Base-by-base conservation (phyloP, 73 alveolate genomes). In the Paraurostyla sp. region DNA sequence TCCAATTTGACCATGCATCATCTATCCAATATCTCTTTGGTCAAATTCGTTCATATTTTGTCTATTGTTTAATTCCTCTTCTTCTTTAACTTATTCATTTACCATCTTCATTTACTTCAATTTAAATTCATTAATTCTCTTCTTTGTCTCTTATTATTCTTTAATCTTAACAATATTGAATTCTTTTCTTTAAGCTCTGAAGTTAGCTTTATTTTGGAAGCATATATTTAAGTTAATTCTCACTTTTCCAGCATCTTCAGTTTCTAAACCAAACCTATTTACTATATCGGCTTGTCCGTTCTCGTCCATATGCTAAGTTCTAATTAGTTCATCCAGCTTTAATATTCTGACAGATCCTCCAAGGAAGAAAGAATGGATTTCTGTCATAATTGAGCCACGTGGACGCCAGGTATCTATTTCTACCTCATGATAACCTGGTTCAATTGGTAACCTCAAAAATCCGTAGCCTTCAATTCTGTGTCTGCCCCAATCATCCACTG, bases 401-500 rank as follows among this genome's bases (percentile, higher is more conserved):
- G 97, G 97, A 54, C 91, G 90, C 93, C 91, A 93, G 0, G 97
- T 93, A 41, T 90, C 89, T 18, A 93, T 62, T 52, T 49, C 60
- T 13, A 86, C 4, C 68, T 93, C 91, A 86, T 93, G 97, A 62
- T 23, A 85, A 49, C 97, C 97, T 30, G 95, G 94, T 33, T 80
- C 88, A 30, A 45, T 62, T 18, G 97, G 97, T 9, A 93, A 54
- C 68, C 88, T 88, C 13, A 93, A 16, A 58, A 92, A 91, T 29
- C 97, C 97, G 40, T 93, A 93, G 9, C 97, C 97, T 71, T 93
- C 92, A 25, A 93, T 83, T 59, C 94, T 68, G 43, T 93, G 92
- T 62, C 97, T 90, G 23, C 68, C 76, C 94, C 95, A 90, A 9
- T 87, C 83, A 30, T 93, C 97, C 27, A 86, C 83, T 9, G 96